phyloP scores from a whole-genome alignment of 805 yeast species.

The Lipomyces spencermartinsiae region DNA sequence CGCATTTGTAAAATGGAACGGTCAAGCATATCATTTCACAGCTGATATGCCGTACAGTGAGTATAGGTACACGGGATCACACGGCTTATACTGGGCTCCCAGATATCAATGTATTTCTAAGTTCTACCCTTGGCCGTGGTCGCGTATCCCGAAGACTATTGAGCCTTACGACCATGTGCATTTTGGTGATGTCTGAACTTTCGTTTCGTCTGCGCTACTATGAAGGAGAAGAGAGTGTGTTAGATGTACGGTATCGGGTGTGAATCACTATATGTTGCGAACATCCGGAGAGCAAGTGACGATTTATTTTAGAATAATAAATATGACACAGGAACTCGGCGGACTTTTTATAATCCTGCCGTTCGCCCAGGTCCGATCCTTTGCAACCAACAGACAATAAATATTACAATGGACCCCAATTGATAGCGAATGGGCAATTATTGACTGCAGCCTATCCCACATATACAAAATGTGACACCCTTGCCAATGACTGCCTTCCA shows the following conservation, averaged over 20 bases:
- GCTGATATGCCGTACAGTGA: neutral
- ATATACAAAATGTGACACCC: too few species aligned
- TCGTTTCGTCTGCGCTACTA: neutral
- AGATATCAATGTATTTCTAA: neutral
- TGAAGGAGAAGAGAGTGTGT: neutral
- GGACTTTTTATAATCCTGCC: neutral
- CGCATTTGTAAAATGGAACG: neutral
- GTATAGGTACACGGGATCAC: neutral
- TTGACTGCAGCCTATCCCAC: too few species aligned
- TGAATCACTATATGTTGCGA: neutral
- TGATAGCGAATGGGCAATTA: too few species aligned
- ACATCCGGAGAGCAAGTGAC: neutral
- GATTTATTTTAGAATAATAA: too few species aligned
- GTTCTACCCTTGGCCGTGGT: neutral
- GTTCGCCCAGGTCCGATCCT: too few species aligned
- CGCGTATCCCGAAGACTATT: neutral
- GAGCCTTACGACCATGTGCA: neutral
- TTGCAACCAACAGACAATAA: too few species aligned
- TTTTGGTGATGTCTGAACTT: neutral
- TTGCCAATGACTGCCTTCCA: too few species aligned
- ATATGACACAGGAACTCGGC: neutral
- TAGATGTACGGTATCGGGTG: too few species aligned
- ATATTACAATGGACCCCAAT: too few species aligned
- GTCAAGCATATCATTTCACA: neutral
- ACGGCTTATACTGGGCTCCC: neutral